A percentile compares a stretch with the other conserved stretches of the same genome.
phyloP scores from a whole-genome alignment of 805 yeast genomes.

The Priceomyces melissophilus region DNA sequence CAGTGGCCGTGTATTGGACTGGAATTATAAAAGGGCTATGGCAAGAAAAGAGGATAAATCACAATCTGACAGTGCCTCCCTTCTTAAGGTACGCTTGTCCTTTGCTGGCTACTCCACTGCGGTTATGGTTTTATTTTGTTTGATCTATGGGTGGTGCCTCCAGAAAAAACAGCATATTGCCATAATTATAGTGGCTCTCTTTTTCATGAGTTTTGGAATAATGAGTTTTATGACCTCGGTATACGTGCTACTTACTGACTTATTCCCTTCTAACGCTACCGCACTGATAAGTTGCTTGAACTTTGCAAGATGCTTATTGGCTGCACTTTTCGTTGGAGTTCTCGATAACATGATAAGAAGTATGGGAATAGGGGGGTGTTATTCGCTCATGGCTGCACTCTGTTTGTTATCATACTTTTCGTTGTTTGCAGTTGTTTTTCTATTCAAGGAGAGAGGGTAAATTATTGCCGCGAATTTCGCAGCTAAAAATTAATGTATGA shows the following conservation, averaged over 20 bases:
- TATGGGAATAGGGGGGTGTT: constrained; percentile 71
- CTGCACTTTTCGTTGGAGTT: constrained; percentile 67
- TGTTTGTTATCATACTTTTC: constrained; percentile 12
- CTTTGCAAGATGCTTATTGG: constrained; percentile 61
- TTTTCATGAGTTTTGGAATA: constrained; percentile 51
- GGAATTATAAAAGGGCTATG: constrained; percentile 36
- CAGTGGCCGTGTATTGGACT: constrained; percentile 57
- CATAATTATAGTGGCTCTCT: constrained; percentile 52
- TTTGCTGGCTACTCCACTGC: background rate
- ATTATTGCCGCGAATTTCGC: too few species aligned
- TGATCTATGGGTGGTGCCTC: constrained; percentile 60
- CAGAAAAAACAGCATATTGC: constrained; percentile 44
- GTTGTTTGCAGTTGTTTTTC: too few species aligned
- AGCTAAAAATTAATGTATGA: too few species aligned
- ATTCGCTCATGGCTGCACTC: constrained; percentile 58
- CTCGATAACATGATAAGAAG: constrained; percentile 52
- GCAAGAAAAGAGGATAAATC: too few species aligned
- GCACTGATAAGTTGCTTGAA: constrained; percentile 70
- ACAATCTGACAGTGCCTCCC: background rate
- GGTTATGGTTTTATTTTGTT: constrained; percentile 37
- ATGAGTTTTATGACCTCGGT: constrained; percentile 54
- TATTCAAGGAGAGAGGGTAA: too few species aligned
- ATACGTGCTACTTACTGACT: constrained; percentile 64
- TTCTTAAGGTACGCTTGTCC: background rate
- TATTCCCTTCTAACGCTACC: constrained; percentile 64